Percentiles rank a stretch among this genome's conserved stretches.
phyloP scores from a whole-genome alignment of 768 basidiomycete species.

The Tricholoma sp. region DNA sequence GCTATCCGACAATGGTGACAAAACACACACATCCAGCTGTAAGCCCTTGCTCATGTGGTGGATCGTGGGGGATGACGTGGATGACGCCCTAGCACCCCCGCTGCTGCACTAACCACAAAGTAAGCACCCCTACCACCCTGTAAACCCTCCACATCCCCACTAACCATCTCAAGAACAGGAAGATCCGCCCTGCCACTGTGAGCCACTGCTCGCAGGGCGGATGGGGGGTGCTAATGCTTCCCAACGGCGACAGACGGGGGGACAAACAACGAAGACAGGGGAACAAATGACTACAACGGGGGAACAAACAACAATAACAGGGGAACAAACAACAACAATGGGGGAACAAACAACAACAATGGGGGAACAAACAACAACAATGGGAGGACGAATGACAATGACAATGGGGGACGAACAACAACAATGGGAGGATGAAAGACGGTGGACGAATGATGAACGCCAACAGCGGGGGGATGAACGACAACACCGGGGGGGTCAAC shows the following conservation, averaged over 20 bases:
- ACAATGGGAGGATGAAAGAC: neutral
- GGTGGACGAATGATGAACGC: too few relatives aligned
- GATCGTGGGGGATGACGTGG: too few relatives aligned
- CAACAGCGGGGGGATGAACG: neutral
- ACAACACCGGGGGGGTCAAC: neutral
- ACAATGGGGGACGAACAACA: too few relatives aligned
- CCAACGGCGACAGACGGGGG: neutral
- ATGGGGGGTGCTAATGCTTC: too few relatives aligned
- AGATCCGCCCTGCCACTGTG: too few relatives aligned
- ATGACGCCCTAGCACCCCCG: neutral
- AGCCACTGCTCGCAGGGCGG: too few relatives aligned
- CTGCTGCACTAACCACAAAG: neutral
- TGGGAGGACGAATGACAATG: neutral
- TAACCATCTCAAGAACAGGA: too few relatives aligned
- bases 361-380: neutral
- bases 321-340: neutral
- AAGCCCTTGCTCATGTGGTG: too few relatives aligned
- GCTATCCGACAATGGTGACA: neutral
- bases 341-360: neutral
- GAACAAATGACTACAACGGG: neutral
- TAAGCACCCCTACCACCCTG: too few relatives aligned
- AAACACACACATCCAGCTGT: too few relatives aligned
- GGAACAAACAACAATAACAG: neutral
- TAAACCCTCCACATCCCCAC: too few relatives aligned
- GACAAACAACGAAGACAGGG: neutral